These are phyloP conservation scores for Singerocomus inundabilis DNA, from an alignment of 1,284 basidiomycete genomes.

Conservation along the genomic window DNA sequence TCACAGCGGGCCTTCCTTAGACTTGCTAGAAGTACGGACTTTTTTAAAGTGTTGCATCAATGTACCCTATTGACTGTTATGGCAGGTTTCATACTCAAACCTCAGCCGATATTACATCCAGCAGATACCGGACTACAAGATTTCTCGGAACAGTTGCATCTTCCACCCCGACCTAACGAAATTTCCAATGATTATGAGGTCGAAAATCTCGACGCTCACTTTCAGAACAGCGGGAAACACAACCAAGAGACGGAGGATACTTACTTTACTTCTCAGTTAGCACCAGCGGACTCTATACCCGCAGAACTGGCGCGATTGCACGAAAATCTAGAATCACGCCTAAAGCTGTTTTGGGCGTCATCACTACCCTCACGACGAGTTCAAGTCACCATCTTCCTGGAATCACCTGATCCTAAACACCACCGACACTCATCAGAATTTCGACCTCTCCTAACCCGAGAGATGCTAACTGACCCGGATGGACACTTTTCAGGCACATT, in stretches of 20 bases:
- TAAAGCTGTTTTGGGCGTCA: slow-evolving; percentile 78
- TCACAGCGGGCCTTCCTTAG: slow-evolving; percentile 75
- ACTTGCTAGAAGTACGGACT: slow-evolving; percentile 66
- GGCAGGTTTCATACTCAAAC: slow-evolving; percentile 62
- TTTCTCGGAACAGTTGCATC: slow-evolving; percentile 39
- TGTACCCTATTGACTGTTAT: slow-evolving; percentile 3
- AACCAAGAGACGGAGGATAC: slow-evolving; percentile 24
- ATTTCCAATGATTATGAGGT: slow-evolving; percentile 60
- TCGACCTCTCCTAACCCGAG: slow-evolving; percentile 47
- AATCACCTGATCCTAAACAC: slow-evolving; percentile 28
- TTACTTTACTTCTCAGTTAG: slow-evolving; percentile 13
- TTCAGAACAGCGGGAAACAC: slow-evolving; percentile 23
- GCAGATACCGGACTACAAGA: slow-evolving; percentile 40
- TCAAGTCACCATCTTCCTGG: slow-evolving; percentile 53
- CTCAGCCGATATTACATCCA: slow-evolving; percentile 25
- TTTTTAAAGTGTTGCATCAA: not conserved
- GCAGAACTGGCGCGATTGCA: slow-evolving; percentile 55
- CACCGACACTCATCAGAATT: slow-evolving; percentile 26
- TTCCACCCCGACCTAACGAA: slow-evolving; percentile 61
- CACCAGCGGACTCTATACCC: slow-evolving; percentile 19
- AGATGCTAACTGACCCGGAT: slow-evolving; percentile 58
- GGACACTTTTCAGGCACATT: slow-evolving; percentile 71
- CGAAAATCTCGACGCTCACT: slow-evolving; percentile 33
- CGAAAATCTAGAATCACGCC: slow-evolving; percentile 68
- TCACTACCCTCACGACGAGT: slow-evolving; percentile 59